Conservation (phyloP, 441 rosid species). For the Manihot esculenta region DNA sequence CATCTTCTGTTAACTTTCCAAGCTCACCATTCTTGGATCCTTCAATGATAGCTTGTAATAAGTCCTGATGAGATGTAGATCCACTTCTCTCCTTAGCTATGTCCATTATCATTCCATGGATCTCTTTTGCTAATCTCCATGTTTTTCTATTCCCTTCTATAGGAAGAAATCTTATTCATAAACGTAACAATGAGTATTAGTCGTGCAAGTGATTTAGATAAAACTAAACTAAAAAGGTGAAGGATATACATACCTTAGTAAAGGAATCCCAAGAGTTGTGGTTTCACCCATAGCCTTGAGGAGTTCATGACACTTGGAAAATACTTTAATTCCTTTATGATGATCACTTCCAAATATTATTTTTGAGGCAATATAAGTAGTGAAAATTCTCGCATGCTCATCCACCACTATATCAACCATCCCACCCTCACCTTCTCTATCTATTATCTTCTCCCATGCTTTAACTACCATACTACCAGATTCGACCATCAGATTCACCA, state of each 20-base stretch:
- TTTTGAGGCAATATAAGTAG: conserved; percentile 16
- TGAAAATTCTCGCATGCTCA: conserved; percentile 11
- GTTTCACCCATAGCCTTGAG: background rate
- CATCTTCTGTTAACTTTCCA: conserved; percentile 5
- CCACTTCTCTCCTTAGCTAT: background rate
- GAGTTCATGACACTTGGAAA: background rate
- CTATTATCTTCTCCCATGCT: conserved; percentile 22
- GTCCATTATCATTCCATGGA: conserved; percentile 7
- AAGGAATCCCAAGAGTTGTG: conserved; percentile 6
- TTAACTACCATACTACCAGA: background rate
- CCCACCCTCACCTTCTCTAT: conserved; percentile 3
- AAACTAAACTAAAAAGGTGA: too few relatives aligned
- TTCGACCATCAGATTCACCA: conserved; percentile 16
- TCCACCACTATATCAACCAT: conserved; percentile 20
- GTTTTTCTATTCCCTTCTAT: conserved; percentile 5
- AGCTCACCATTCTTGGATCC: conserved; percentile 5
- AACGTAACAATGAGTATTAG: background rate
- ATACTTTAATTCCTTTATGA: conserved; percentile 1
- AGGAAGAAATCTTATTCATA: conserved; percentile 19
- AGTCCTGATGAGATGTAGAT: conserved; percentile 3
- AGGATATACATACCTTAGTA: background rate
- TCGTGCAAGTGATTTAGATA: too few relatives aligned
- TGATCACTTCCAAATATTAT: conserved; percentile 15
- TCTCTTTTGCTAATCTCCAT: conserved; percentile 14
- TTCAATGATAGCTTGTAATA: conserved; percentile 9